Percentiles rank a stretch among this genome's conserved stretches.
Evolutionary conservation across 345 rosid genomes (phyloP).

Genomic region (Citrus sp.): DNA sequence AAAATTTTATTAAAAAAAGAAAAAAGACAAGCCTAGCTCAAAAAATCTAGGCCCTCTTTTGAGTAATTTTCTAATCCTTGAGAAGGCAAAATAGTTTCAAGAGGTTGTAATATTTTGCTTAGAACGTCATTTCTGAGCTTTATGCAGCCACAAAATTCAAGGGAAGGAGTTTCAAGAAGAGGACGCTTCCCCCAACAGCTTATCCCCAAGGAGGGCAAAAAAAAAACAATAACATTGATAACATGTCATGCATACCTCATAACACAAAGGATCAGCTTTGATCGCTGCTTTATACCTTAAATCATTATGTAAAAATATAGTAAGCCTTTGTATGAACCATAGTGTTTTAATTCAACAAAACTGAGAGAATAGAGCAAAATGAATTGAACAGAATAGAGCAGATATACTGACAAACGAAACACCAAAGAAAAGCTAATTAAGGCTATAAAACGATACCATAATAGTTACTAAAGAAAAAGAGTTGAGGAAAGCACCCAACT

Average conservation of each 20-base stretch:
- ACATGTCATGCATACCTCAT: slow-evolving; percentile 60
- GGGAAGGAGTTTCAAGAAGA: not conserved
- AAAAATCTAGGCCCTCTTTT: not conserved
- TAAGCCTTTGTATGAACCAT: not conserved
- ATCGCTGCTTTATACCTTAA: slow-evolving; percentile 94
- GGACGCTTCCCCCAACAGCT: no score
- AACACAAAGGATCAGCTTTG: slow-evolving; percentile 95
- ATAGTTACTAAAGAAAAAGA: not conserved
- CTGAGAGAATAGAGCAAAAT: not conserved
- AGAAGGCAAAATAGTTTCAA: not conserved
- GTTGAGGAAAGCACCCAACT: not conserved
- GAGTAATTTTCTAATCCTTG: not conserved
- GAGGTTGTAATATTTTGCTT: not conserved
- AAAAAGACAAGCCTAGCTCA: not conserved
- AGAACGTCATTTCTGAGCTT: no score
- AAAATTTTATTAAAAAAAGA: no score
- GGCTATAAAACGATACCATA: not conserved
- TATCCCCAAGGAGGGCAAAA: no score
- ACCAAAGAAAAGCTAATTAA: slow-evolving; percentile 1
- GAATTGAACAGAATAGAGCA: not conserved
- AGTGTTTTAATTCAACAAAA: slow-evolving; percentile 1
- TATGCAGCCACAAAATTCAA: not conserved
- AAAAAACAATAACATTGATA: not conserved
- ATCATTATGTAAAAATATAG: slow-evolving; percentile 18
- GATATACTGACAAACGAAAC: not conserved